Percentiles rank a stretch among this genome's conserved stretches.
These are phyloP conservation scores for Colletotrichum sidae DNA, from an alignment of 2,329 filamentous ascomycete species.

Conservation along the genomic window DNA sequence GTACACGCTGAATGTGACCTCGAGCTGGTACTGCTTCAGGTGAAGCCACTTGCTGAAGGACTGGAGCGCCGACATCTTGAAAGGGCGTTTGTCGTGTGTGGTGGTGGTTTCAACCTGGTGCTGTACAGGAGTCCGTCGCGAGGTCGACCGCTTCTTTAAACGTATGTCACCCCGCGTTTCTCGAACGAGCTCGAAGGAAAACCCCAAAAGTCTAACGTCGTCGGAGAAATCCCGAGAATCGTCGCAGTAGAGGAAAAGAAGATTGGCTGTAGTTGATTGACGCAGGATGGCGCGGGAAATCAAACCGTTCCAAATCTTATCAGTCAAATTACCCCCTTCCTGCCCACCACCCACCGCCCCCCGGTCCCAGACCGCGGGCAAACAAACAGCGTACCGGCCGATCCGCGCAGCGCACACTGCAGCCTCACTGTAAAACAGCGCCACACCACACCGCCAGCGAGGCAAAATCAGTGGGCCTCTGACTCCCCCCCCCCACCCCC, in stretches of 20 bases:
- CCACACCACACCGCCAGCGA: constrained; percentile 26
- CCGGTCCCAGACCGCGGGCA: constrained; percentile 1
- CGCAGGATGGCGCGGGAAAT: too few species aligned
- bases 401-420: not conserved
- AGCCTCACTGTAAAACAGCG: constrained; percentile 11
- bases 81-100: not conserved
- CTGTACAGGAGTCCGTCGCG: too few species aligned
- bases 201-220: too few species aligned
- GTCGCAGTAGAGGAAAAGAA: not conserved
- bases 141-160: too few species aligned
- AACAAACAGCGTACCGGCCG: constrained; percentile 4
- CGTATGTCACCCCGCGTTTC: not conserved
- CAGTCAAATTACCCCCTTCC: constrained; percentile 22
- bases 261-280: not conserved
- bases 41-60: constrained; percentile 85
- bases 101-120: not conserved
- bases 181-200: not conserved
- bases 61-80: constrained; percentile 53
- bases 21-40: constrained; percentile 97
- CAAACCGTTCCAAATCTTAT: constrained; percentile 27
- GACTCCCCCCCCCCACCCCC: too few species aligned
- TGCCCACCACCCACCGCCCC: not conserved
- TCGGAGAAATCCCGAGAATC: not conserved
- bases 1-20: constrained; percentile 96
- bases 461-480: constrained; percentile 6